Evolutionary conservation across 306 rosid species (phyloP).

Genomic region (Albizia julibrissin): DNA sequence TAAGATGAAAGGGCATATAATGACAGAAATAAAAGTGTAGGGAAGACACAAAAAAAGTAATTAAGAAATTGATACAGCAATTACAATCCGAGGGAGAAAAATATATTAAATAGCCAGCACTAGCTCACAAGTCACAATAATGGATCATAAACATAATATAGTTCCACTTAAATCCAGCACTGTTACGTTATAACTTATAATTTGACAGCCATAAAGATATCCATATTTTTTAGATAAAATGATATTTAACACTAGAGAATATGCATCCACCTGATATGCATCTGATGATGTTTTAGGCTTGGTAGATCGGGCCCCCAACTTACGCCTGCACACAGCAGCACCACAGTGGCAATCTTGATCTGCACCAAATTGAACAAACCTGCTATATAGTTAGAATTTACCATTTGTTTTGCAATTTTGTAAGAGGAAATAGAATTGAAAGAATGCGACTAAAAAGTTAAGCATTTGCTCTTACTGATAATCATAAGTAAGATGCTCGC

Average conservation of each 20-base stretch:
- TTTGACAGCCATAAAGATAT: conserved; percentile 28
- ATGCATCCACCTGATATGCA: conserved; percentile 80
- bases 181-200: conserved; percentile 5
- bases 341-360: conserved; percentile 99
- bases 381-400: conserved; percentile 67
- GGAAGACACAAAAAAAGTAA: background rate
- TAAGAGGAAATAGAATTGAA: conserved; percentile 2
- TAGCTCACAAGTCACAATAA: conserved; percentile 14
- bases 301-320: conserved; percentile 82
- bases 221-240: conserved; percentile 50
- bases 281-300: conserved; percentile 84
- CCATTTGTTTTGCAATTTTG: background rate
- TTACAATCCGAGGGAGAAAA: background rate
- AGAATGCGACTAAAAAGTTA: conserved; percentile 30
- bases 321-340: conserved; percentile 75
- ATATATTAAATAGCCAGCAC: conserved; percentile 19
- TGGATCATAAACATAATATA: background rate
- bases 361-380: conserved; percentile 99
- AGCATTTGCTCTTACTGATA: conserved; percentile 75
- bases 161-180: conserved; percentile 19
- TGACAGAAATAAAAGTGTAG: background rate
- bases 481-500: conserved; percentile 93
- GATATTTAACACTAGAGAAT: conserved; percentile 55
- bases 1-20: background rate
- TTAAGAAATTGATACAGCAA: background rate